Conservation (phyloP, 2,329 filamentous ascomycete genomes). For the Microsporum ferrugineum region DNA sequence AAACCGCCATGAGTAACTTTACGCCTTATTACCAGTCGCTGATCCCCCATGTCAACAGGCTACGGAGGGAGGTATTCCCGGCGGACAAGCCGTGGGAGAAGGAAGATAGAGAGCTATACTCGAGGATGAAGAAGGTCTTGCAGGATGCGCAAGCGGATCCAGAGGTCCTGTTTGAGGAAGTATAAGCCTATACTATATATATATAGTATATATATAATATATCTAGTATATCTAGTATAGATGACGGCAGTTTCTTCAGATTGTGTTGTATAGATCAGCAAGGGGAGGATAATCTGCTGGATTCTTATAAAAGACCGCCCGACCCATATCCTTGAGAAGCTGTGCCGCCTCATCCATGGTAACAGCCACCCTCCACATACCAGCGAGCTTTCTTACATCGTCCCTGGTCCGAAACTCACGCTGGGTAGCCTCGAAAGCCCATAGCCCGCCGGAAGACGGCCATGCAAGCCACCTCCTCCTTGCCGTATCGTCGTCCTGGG, state of each 20-base stretch:
- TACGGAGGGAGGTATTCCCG: conserved; percentile 29
- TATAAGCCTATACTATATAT: too few relatives aligned
- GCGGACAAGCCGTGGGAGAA: not conserved
- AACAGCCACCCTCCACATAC: not conserved
- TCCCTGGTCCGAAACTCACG: not conserved
- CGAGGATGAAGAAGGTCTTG: too few relatives aligned
- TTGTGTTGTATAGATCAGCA: not conserved
- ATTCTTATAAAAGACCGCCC: not conserved
- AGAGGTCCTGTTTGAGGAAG: too few relatives aligned
- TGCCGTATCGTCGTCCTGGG: not conserved
- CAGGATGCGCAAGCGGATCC: too few relatives aligned
- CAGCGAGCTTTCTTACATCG: not conserved
- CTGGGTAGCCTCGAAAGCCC: not conserved
- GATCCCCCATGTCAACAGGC: conserved; percentile 28
- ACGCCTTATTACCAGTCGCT: conserved; percentile 27
- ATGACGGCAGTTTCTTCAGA: too few relatives aligned
- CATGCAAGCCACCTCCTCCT: not conserved
- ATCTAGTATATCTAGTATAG: too few relatives aligned
- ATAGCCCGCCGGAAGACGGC: not conserved
- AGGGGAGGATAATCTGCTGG: not conserved
- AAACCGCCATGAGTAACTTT: not conserved
- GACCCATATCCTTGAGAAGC: not conserved
- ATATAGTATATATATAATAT: too few relatives aligned
- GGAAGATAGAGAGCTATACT: too few relatives aligned
- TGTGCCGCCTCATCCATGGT: not conserved